Percentiles rank a stretch among this genome's conserved stretches.
These are phyloP conservation scores for Porosira glacialis DNA, from an alignment of 352 stramenopile genomes.

Conservation along the genomic window DNA sequence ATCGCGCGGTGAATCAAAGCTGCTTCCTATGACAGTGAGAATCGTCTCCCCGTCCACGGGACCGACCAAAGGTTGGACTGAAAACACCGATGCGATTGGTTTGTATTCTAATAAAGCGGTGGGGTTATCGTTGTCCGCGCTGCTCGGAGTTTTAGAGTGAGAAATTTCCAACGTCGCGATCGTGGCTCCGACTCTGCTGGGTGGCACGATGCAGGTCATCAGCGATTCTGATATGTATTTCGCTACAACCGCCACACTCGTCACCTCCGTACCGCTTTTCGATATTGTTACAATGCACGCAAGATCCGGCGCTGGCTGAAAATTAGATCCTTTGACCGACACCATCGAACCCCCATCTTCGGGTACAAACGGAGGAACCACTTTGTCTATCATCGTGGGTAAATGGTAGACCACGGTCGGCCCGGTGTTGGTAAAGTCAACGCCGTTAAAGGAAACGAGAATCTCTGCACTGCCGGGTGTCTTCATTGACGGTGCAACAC, in stretches of 20 bases:
- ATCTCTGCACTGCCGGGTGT: constrained; percentile 16
- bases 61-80: too few species aligned
- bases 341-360: constrained; percentile 10
- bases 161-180: constrained; percentile 17
- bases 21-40: too few species aligned
- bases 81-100: too few species aligned
- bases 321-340: constrained; percentile 20
- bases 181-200: neutral
- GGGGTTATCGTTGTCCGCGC: too few species aligned
- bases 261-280: neutral
- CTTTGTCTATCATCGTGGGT: constrained; percentile 22
- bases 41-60: too few species aligned
- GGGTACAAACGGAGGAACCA: constrained; percentile 1
- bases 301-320: constrained; percentile 32
- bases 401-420: constrained; percentile 15
- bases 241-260: constrained; percentile 8
- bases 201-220: constrained; percentile 10
- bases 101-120: too few species aligned
- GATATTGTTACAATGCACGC: constrained; percentile 28
- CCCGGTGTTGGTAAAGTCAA: constrained; percentile 14
- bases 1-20: too few species aligned
- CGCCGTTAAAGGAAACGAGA: constrained; percentile 16
- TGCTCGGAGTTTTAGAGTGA: too few species aligned
- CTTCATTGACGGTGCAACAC: constrained; percentile 22
- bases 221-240: constrained; percentile 17